Conservation (phyloP, 768 basidiomycete genomes). For the Russula griseocarnosa region DNA sequence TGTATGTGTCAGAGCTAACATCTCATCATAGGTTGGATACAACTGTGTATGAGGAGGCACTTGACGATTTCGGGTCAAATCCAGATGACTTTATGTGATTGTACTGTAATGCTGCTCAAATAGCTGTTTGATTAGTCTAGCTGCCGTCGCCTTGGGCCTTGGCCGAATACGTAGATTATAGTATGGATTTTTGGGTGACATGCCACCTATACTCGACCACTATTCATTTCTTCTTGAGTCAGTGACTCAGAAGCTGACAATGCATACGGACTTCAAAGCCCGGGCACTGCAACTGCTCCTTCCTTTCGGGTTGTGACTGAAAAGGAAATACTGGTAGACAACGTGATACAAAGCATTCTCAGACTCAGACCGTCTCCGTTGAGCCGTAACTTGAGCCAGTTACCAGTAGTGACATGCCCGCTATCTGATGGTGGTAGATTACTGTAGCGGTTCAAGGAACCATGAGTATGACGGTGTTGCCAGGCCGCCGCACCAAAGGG, state of each 20-base stretch:
- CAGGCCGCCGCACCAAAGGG: too few species aligned
- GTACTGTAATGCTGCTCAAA: constrained; percentile 12
- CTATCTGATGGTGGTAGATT: too few species aligned
- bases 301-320: too few species aligned
- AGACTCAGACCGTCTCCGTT: too few species aligned
- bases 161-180: constrained; percentile 24
- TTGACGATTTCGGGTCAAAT: constrained; percentile 80
- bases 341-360: too few species aligned
- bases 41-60: constrained; percentile 74
- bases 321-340: too few species aligned
- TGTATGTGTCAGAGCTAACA: not conserved
- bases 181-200: constrained; percentile 8
- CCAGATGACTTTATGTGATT: constrained; percentile 89
- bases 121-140: constrained; percentile 18
- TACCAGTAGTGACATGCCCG: too few species aligned
- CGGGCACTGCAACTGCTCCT: too few species aligned
- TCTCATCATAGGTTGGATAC: constrained; percentile 62
- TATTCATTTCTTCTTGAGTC: not conserved
- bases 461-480: too few species aligned
- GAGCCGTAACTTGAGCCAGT: too few species aligned
- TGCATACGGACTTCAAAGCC: too few species aligned
- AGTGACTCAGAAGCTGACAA: not conserved
- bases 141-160: constrained; percentile 9
- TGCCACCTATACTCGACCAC: constrained; percentile 13
- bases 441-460: too few species aligned